Evolutionary conservation across 306 rosid species (phyloP), one percentile per base, ranked within the genome.

Genomic region (Quercus berberidifolia): DNA sequence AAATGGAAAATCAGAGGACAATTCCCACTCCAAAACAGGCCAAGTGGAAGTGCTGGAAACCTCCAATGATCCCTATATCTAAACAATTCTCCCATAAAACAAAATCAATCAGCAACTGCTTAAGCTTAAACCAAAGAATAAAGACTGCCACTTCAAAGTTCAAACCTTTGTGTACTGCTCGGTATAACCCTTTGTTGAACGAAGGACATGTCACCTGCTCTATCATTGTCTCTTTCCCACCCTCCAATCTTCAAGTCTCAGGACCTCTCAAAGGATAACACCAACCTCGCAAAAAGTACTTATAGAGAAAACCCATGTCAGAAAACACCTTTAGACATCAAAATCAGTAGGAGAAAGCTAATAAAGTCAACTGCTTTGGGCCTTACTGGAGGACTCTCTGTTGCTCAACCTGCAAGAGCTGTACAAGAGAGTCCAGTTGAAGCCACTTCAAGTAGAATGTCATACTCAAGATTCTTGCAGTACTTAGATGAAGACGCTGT

Each of bases 391-490:
- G 84, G 81, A 67, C 77, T 86, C 74, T 84, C 83, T 49, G 55
- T 60, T 82, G 69, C 86, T 81, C 43, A 35, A 75, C 80, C 87
- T 6, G 88, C 90, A 57, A 91, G 60, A 28, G 93, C 94, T 7
- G 90, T 78, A 86, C 88, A 92, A 63, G 91, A 81, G 69, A 89
- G 89, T 79, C 94, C 97, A 1, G 70, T 1, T 54, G 88, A 80
- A 64, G 85, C 90, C 20, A 81, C 76, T 69, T 91, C 96, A 38
- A 92, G 69, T 71, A 86, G 93, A 78, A 58, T 87, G 68, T 79
- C 98, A 12, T 93, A 89, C 85, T 86, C 97, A 25, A 91, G 91
- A 59, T 93, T 93, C 85, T 74, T 93, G 90, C 73, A 88, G 51
- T 88, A 88, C 80, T 83, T 93, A 65, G 90, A 93, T 25, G 87